Percentiles rank a stretch among this genome's conserved stretches.
Conservation (phyloP, 805 yeast genomes). For the Candida maesae region DNA sequence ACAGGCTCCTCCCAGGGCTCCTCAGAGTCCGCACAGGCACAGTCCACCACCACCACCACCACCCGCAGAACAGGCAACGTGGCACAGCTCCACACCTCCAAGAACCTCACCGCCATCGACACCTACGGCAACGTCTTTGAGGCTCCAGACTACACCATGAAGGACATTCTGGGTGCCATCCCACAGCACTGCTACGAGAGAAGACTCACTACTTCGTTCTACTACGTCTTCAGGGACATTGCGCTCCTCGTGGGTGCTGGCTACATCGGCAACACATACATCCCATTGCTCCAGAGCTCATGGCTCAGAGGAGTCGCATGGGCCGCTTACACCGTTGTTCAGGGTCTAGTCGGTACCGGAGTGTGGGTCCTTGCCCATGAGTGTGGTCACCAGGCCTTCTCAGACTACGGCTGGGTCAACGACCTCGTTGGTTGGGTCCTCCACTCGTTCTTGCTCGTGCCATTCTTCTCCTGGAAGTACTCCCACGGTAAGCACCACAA, state of each 20-base stretch:
- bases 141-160: constrained; percentile 61
- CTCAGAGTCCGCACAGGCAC: not conserved
- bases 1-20: constrained; percentile 7
- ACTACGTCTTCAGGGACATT: constrained; percentile 52
- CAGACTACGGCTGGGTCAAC: constrained; percentile 49
- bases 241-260: constrained; percentile 40
- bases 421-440: constrained; percentile 58
- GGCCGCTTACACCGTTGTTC: constrained; percentile 36
- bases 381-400: constrained; percentile 63
- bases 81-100: constrained; percentile 17
- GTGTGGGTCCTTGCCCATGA: constrained; percentile 62
- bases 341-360: constrained; percentile 53
- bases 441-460: constrained; percentile 54
- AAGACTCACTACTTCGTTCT: constrained; percentile 44
- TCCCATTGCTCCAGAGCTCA: constrained; percentile 37
- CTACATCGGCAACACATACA: constrained; percentile 38
- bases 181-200: constrained; percentile 61
- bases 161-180: constrained; percentile 52
- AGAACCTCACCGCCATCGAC: constrained; percentile 38
- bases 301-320: constrained; percentile 38
- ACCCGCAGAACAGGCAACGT: constrained; percentile 21
- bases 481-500: constrained; percentile 60
- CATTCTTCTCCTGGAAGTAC: constrained; percentile 61
- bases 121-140: constrained; percentile 51
- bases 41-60: constrained; percentile 15